These are phyloP conservation scores for Tylopilus orsonianus DNA, from an alignment of 1,284 basidiomycete species.

Conservation along the genomic window DNA sequence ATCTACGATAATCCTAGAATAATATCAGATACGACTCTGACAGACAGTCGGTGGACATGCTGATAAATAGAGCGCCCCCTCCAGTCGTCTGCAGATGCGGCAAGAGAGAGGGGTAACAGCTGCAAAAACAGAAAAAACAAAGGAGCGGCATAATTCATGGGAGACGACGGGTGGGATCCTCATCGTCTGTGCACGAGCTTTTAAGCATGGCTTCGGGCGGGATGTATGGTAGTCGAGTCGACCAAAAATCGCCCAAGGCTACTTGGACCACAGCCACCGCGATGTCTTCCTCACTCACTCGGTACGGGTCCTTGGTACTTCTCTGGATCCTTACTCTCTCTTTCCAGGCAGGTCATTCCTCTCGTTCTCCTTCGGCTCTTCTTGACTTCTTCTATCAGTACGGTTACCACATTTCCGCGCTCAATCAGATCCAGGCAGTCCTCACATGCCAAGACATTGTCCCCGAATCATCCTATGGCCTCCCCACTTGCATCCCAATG, in stretches of 20 bases:
- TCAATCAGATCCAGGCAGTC: slow-evolving; percentile 83
- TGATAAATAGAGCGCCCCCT: slow-evolving; percentile 41
- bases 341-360: slow-evolving; percentile 52
- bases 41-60: too few relatives aligned
- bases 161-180: too few relatives aligned
- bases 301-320: slow-evolving; percentile 61
- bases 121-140: not conserved
- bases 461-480: slow-evolving; percentile 30
- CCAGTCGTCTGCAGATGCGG: slow-evolving; percentile 39
- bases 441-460: slow-evolving; percentile 57
- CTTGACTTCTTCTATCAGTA: slow-evolving; percentile 43
- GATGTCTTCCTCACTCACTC: slow-evolving; percentile 43
- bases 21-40: slow-evolving; percentile 8
- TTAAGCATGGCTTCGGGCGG: not conserved
- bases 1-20: slow-evolving; percentile 57
- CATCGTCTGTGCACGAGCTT: too few relatives aligned
- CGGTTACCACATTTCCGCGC: slow-evolving; percentile 82
- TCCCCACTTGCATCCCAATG: slow-evolving; percentile 76
- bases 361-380: not conserved
- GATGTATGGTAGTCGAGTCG: too few relatives aligned
- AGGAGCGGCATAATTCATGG: slow-evolving; percentile 8
- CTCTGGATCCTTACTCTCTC: slow-evolving; percentile 62
- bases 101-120: slow-evolving; percentile 9
- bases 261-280: slow-evolving; percentile 17
- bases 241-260: too few relatives aligned